Base-by-base conservation (phyloP, 169 alveolate genomes). In the Plasmodium gaboni region DNA sequence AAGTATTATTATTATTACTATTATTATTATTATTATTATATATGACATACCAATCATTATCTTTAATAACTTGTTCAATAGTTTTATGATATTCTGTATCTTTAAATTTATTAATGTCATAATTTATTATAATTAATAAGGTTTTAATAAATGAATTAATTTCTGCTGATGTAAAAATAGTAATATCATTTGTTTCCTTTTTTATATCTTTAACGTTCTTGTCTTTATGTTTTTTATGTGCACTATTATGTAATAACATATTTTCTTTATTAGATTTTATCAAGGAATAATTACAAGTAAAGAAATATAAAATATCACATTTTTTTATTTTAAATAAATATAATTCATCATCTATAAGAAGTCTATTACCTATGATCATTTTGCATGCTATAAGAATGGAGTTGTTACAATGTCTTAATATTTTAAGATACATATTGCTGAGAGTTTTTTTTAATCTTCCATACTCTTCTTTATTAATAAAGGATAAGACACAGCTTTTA, bases 311-410 rank as follows among this genome's bases (percentile, higher is more conserved):
- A 28, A 80, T n/a, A 42, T 42, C 80, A 19, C 59, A 68, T 10
- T 57, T 67, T 26, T 57, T 5, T 1, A 26, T 57, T 68, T 80
- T 80, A 10, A 80, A 80, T 19, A 80, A 28, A 12, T 32, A 26
- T 61, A 17, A 17, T 57, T 80, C 90, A 60, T 80, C 85, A 32
- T 67, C 68, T 32, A 68, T 6, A n/a, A 55, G 68, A 57, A 80
- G 13, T 15, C 90, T 9, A 57, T 80, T 80, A 24, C 90, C 90
- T 32, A 80, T 80, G 0, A 80, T 44, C 1, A 80, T 80, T 80
- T 80, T 80, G 48, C 90, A 80, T 3, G 32, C 67, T 9, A 80
- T 15, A 4, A 80, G 10, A 28, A 80, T 80, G 32, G 72, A 80
- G 17, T 53, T 80, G n/a, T 67, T 63, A 55, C 90, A 80, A 28